Percentiles rank a stretch among this genome's conserved stretches.
These are phyloP conservation scores for Fraxinus dipetala DNA, from an alignment of 305 asterid genomes.

Conservation along the genomic window DNA sequence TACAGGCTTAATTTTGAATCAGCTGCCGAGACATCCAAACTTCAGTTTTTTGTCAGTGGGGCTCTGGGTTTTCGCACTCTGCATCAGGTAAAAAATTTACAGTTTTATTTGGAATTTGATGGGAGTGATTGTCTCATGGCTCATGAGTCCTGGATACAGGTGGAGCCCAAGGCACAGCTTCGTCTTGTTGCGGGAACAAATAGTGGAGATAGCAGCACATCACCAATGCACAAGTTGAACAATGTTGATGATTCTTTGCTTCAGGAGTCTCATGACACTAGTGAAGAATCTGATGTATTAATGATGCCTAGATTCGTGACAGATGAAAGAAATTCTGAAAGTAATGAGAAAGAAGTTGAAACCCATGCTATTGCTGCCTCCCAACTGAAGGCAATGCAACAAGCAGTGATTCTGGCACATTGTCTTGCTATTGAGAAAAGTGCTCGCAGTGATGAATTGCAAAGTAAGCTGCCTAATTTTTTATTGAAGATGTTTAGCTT, in stretches of 20 bases:
- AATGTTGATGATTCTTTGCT: slow-evolving; percentile 30
- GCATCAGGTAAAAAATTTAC: slow-evolving; percentile 68
- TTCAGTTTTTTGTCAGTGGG: slow-evolving; percentile 62
- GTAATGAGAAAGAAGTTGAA: slow-evolving; percentile 36
- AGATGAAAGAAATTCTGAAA: slow-evolving; percentile 38
- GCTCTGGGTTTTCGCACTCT: slow-evolving; percentile 82
- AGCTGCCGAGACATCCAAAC: slow-evolving; percentile 62
- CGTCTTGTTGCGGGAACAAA: slow-evolving; percentile 58
- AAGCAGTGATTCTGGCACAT: slow-evolving; percentile 75
- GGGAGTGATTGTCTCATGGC: slow-evolving; percentile 8
- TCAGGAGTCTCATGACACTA: slow-evolving; percentile 49
- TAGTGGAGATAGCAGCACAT: slow-evolving; percentile 26
- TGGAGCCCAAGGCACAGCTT: slow-evolving; percentile 79
- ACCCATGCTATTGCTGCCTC: slow-evolving; percentile 38
- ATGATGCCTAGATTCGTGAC: slow-evolving; percentile 71
- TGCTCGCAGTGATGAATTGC: slow-evolving; percentile 75
- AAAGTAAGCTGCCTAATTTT: slow-evolving; percentile 46
- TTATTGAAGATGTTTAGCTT: slow-evolving; percentile 16
- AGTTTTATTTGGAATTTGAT: slow-evolving; percentile 12
- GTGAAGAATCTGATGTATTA: slow-evolving; percentile 75
- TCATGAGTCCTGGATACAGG: slow-evolving; percentile 46
- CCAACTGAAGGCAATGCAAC: slow-evolving; percentile 65
- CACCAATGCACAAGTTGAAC: slow-evolving; percentile 34
- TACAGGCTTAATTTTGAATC: slow-evolving; percentile 67
- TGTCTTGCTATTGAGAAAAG: slow-evolving; percentile 70